Evolutionary conservation across 163 green algal genomes (phyloP).

Genomic region (Coccomyxa subellipsoidea): DNA sequence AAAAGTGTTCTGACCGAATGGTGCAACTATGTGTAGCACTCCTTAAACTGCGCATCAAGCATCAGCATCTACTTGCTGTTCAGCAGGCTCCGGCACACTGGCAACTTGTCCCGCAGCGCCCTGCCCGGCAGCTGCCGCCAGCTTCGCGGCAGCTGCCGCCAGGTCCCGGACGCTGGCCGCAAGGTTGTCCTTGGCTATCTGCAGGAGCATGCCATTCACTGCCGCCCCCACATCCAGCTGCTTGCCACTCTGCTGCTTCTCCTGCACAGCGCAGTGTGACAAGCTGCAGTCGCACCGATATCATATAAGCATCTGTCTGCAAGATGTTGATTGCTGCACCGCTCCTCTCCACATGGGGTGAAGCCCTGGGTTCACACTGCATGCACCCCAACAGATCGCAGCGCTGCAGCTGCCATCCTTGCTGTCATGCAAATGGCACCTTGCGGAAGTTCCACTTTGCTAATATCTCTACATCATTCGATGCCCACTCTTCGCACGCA

Average conservation of each 20-base stretch:
- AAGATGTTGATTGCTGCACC: not conserved
- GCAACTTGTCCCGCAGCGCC: not conserved
- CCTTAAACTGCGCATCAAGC: too few species aligned
- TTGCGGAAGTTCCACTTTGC: too few species aligned
- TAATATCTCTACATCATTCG: too few species aligned
- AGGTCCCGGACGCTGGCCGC: not conserved
- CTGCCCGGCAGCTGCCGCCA: not conserved
- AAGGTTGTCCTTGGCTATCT: not conserved
- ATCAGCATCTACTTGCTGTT: too few species aligned
- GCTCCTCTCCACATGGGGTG: not conserved
- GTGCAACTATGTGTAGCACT: too few species aligned
- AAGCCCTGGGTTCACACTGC: too few species aligned
- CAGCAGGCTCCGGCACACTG: too few species aligned
- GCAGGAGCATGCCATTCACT: not conserved
- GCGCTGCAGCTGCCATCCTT: too few species aligned
- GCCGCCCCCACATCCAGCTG: not conserved
- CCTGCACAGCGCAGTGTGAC: not conserved
- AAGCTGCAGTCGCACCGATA: not conserved
- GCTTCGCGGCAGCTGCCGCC: not conserved
- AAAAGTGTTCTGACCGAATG: too few species aligned
- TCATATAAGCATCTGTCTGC: not conserved
- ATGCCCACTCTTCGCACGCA: too few species aligned
- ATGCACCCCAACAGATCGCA: too few species aligned
- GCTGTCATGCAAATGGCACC: too few species aligned
- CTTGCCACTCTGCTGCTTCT: not conserved